These are phyloP conservation scores for Trichoderma polysporum DNA, from an alignment of 2,329 filamentous ascomycete species.

Conservation along the genomic window DNA sequence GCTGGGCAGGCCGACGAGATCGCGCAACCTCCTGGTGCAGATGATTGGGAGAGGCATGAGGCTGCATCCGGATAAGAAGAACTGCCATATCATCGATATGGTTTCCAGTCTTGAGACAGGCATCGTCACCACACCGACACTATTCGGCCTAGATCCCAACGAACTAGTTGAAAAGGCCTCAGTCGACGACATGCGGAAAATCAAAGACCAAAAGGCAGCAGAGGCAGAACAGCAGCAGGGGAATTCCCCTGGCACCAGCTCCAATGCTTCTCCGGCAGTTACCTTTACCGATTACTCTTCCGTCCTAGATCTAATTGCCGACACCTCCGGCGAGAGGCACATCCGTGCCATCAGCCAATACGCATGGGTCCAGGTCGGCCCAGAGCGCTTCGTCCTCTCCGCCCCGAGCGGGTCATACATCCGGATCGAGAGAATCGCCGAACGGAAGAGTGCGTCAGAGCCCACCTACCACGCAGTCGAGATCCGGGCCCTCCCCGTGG, in stretches of 20 bases:
- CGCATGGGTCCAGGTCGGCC: constrained; percentile 80
- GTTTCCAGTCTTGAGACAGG: constrained; percentile 82
- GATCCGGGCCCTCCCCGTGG: constrained; percentile 47
- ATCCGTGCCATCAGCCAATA: constrained; percentile 73
- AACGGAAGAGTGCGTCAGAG: constrained; percentile 26
- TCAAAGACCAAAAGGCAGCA: constrained; percentile 52
- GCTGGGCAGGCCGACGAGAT: constrained; percentile 83
- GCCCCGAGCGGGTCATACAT: constrained; percentile 63
- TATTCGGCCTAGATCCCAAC: constrained; percentile 87
- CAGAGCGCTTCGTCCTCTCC: constrained; percentile 68
- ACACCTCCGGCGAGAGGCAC: constrained; percentile 74
- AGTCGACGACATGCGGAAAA: constrained; percentile 58
- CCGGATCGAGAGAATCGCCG: constrained; percentile 46
- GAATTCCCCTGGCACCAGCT: constrained; percentile 10
- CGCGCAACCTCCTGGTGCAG: constrained; percentile 89
- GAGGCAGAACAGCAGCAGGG: constrained; percentile 30
- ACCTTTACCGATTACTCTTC: constrained; percentile 89
- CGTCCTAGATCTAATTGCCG: constrained; percentile 85
- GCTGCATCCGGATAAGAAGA: constrained; percentile 72
- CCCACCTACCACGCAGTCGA: constrained; percentile 47
- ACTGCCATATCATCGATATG: constrained; percentile 97
- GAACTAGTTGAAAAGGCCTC: constrained; percentile 70
- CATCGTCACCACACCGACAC: constrained; percentile 83
- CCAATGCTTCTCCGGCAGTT: constrained; percentile 46
- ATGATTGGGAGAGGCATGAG: constrained; percentile 97